phyloP scores from a whole-genome alignment of 179 eudicot genomes.

The Silene vulgaris region DNA sequence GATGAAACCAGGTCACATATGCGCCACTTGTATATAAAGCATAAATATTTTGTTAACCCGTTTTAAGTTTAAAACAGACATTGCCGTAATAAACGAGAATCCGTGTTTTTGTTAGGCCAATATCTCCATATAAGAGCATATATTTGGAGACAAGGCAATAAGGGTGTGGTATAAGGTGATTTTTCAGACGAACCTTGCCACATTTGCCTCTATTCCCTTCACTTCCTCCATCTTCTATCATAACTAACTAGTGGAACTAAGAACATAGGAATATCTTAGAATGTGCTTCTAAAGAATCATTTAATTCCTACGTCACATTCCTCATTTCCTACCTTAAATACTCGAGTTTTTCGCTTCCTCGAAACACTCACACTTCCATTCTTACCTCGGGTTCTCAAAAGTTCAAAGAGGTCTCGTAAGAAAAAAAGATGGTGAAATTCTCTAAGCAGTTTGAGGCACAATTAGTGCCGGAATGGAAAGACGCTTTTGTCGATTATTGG shows the following conservation, averaged over 20 bases:
- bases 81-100: background rate
- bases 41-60: too few species aligned
- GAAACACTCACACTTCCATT: conserved; percentile 31
- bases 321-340: conserved; percentile 43
- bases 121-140: conserved; percentile 32
- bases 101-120: conserved; percentile 10
- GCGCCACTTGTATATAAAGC: too few species aligned
- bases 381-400: background rate
- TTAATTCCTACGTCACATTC: conserved; percentile 33
- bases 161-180: conserved; percentile 21
- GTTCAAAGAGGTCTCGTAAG: background rate
- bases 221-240: conserved; percentile 10
- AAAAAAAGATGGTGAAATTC: conserved; percentile 57
- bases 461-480: conserved; percentile 88
- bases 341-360: conserved; percentile 30
- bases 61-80: background rate
- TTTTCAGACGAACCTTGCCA: conserved; percentile 34
- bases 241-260: conserved; percentile 34
- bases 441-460: conserved; percentile 82
- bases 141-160: conserved; percentile 2
- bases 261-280: conserved; percentile 55
- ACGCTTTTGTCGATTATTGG: conserved; percentile 75
- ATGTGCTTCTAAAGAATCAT: conserved; percentile 55
- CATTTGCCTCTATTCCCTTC: conserved; percentile 12
- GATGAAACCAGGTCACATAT: too few species aligned